Conservation (phyloP, 2,329 filamentous ascomycete genomes). For the Parastagonospora nodorum region DNA sequence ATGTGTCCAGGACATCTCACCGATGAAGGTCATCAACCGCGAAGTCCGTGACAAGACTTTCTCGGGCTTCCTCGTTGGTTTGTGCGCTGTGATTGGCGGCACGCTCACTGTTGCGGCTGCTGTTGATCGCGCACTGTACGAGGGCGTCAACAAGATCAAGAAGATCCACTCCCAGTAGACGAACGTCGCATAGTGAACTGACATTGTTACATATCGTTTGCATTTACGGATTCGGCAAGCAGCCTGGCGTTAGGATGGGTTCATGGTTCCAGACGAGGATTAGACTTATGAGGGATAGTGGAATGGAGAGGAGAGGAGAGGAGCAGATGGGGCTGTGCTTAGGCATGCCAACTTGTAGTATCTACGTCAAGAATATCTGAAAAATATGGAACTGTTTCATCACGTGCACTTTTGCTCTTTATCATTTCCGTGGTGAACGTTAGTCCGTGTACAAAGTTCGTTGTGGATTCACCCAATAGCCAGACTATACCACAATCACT, state of each 20-base stretch:
- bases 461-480: not conserved
- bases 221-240: constrained; percentile 7
- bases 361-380: constrained; percentile 8
- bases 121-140: constrained; percentile 87
- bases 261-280: not conserved
- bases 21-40: constrained; percentile 99
- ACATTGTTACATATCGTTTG: constrained; percentile 1
- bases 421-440: too few relatives aligned
- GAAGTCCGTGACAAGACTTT: constrained; percentile 90
- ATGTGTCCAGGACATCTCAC: constrained; percentile 83
- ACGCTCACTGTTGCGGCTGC: constrained; percentile 95
- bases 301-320: not conserved
- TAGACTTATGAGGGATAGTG: not conserved
- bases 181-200: not conserved
- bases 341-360: constrained; percentile 8
- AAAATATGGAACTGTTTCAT: not conserved
- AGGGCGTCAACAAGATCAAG: constrained; percentile 81
- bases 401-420: not conserved
- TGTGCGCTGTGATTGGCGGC: constrained; percentile 93
- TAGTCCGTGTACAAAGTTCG: not conserved
- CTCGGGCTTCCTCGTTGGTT: constrained; percentile 86
- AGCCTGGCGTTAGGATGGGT: not conserved
- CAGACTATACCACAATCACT: not conserved
- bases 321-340: constrained; percentile 3
- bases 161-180: constrained; percentile 73